phyloP scores from a whole-genome alignment of 1,284 basidiomycete genomes.

The Trichosporon coremiiforme region DNA sequence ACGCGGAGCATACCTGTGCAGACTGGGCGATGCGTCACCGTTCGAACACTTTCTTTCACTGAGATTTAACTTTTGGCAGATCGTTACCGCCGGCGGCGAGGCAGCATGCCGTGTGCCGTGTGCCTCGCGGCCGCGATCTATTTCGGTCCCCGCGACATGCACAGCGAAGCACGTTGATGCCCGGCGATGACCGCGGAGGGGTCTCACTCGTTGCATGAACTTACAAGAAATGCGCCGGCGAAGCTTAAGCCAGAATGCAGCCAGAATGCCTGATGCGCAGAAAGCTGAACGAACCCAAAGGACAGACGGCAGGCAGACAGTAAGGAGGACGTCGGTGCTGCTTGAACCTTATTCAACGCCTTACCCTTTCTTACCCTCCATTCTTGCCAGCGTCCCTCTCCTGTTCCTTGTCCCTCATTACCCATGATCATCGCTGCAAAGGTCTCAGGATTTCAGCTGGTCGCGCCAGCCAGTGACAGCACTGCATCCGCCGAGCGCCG shows the following conservation, averaged over 20 bases:
- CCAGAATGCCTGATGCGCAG: not conserved
- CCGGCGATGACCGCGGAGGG: not conserved
- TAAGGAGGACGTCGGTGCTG: not conserved
- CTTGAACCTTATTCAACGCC: not conserved
- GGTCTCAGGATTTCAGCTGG: not conserved
- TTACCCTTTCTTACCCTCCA: conserved; percentile 10
- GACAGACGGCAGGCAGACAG: not conserved
- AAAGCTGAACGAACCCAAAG: not conserved
- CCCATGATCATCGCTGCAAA: conserved; percentile 1
- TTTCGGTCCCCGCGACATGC: not conserved
- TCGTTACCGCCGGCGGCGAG: not conserved
- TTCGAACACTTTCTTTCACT: not conserved
- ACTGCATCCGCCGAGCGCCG: not conserved
- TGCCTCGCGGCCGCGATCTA: conserved; percentile 5
- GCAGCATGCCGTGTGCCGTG: conserved; percentile 4
- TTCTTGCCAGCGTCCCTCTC: not conserved
- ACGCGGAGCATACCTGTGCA: conserved; percentile 6
- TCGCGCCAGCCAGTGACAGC: not conserved
- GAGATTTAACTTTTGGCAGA: not conserved
- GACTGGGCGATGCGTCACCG: conserved; percentile 3
- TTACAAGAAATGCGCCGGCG: not conserved
- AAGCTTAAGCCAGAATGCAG: not conserved
- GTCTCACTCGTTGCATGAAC: not conserved
- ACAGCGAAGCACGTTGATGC: not conserved
- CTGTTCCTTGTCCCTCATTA: not conserved